A percentile compares a stretch with the other conserved stretches of the same genome.
phyloP scores from a whole-genome alignment of 331 rosid species.

The Stylosanthes scabra region DNA sequence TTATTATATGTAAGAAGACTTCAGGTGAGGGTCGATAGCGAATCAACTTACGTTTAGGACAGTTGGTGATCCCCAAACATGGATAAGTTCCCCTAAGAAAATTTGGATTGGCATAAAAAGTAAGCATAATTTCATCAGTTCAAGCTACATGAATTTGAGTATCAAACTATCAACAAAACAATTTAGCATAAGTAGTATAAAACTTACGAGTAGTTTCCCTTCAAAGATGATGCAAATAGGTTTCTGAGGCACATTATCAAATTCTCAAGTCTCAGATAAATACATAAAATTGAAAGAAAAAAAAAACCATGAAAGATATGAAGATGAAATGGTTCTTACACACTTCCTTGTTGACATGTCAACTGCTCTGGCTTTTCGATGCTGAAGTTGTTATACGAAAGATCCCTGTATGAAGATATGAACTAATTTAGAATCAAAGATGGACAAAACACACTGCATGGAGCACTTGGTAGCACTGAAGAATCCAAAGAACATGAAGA shows the following conservation, averaged over 20 bases:
- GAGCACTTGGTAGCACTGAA: conserved; percentile 13
- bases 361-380: conserved; percentile 23
- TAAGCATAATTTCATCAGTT: conserved; percentile 23
- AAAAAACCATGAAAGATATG: background rate
- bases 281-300: conserved; percentile 12
- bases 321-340: conserved; percentile 57
- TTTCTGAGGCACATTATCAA: conserved; percentile 54
- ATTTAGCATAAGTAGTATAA: background rate
- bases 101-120: conserved; percentile 29
- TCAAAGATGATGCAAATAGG: conserved; percentile 66
- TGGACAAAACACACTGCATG: background rate
- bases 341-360: conserved; percentile 51
- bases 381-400: conserved; percentile 75
- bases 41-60: conserved; percentile 67
- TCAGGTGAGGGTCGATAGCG: background rate
- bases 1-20: background rate
- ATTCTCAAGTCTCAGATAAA: conserved; percentile 18
- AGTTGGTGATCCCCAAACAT: conserved; percentile 49
- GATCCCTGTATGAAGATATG: conserved; percentile 50
- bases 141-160: background rate
- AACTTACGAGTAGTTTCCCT: conserved; percentile 58
- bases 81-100: conserved; percentile 54
- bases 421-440: conserved; percentile 20
- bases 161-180: background rate
- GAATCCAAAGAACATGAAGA: conserved; percentile 18